These are phyloP conservation scores for Trypanosoma rangeli DNA, from an alignment of 208 protist species.

Conservation along the genomic window DNA sequence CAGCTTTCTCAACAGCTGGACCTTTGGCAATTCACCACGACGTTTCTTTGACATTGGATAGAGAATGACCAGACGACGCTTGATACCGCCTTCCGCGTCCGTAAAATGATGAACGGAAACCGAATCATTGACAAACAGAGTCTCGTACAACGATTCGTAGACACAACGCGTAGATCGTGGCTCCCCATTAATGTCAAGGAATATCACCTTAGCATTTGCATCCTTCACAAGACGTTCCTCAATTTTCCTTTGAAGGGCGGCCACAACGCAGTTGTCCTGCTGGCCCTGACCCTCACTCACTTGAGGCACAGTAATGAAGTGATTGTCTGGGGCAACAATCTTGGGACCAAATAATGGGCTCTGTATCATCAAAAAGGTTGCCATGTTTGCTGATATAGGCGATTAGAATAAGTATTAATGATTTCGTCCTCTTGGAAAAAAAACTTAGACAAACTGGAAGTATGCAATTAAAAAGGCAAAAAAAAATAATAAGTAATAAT, in stretches of 20 bases:
- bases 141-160: conserved; percentile 44
- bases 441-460: neutral
- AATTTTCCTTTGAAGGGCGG: conserved; percentile 32
- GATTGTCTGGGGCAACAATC: conserved; percentile 31
- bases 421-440: conserved; percentile 7
- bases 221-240: conserved; percentile 22
- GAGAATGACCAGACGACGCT: conserved; percentile 59
- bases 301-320: conserved; percentile 21
- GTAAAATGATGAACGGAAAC: conserved; percentile 77
- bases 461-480: neutral
- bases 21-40: conserved; percentile 49
- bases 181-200: conserved; percentile 16
- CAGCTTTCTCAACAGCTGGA: conserved; percentile 53
- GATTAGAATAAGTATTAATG: neutral
- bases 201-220: conserved; percentile 4
- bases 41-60: conserved; percentile 69
- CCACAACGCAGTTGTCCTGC: conserved; percentile 30
- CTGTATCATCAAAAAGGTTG: conserved; percentile 32
- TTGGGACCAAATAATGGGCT: conserved; percentile 13
- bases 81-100: conserved; percentile 46
- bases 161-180: conserved; percentile 20
- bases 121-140: conserved; percentile 46
- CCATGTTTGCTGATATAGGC: conserved; percentile 19
- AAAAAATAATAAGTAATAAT: neutral
- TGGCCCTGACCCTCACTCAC: conserved; percentile 35